Evolutionary conservation across 192 early-diverging fungal genomes (phyloP), one percentile per base, ranked within the genome.

Genomic region (Coemansia aciculifera): DNA sequence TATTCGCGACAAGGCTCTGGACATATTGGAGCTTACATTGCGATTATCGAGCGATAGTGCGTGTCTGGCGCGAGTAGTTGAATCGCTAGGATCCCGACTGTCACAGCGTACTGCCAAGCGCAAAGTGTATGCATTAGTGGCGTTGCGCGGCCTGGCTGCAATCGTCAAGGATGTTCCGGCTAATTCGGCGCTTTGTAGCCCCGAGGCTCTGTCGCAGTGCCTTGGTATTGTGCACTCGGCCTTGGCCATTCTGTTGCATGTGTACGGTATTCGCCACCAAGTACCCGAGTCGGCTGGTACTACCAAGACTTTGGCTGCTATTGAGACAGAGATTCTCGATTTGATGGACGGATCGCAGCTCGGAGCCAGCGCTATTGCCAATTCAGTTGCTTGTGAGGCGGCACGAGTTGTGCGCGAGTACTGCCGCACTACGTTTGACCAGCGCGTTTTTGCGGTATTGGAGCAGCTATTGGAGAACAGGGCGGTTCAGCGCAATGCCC

Each of bases 1-100:
- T 54, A 57, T 77, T 13, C 79, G 79, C 40, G 79, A 81, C 68
- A 59, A 59, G 19, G 79, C 79, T 9, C 64, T 81, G 68, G 79
- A 81, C 32, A 62, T 81, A 38, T 48, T 76, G 27, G 79, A 81
- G 42, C 62, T 48, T 9, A 43, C 43, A 17, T 6, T 81, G 54
- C 43, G 65, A 5, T 27, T 43, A 1, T 29, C 65, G 3, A 37
- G 15, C 2, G 39, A 40, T 27, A 19, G 51, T 21, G 19, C 44
- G 0, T 51, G 46, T 38, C 4, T 36, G 59, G n/a, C 57, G 8
- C n/a, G 23, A 11, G n/a, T 57, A 17, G 2, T 66, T 15, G n/a
- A 24, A 12, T 31, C 54, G 36, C 64, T 77, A 12, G 43, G 11
- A 4, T 27, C 27, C 34, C 38, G 23, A 12, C 37, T 48, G 1